These are phyloP conservation scores for Buddleja alternifolia DNA, from an alignment of 257 asterid species.

Conservation along the genomic window DNA sequence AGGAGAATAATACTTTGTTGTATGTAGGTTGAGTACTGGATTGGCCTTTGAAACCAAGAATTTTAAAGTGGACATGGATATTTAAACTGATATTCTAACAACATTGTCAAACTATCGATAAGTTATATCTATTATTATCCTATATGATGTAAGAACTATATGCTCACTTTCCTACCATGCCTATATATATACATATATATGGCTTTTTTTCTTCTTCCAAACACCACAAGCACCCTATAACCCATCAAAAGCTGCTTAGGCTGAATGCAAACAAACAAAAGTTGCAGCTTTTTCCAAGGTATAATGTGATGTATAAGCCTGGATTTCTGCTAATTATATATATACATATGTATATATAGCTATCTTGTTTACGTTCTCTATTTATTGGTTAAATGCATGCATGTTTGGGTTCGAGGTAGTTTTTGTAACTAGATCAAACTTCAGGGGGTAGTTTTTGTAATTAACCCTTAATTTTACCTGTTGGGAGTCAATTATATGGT, in stretches of 20 bases:
- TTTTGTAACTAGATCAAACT: no score
- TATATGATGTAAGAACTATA: not conserved
- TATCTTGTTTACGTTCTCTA: no score
- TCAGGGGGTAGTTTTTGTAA: no score
- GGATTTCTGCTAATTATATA: no score
- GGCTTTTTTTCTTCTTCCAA: not conserved
- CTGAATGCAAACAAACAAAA: not conserved
- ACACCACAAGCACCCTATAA: not conserved
- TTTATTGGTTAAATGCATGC: no score
- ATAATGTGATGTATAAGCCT: not conserved
- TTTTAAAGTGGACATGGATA: slow-evolving; percentile 27
- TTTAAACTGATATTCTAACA: slow-evolving; percentile 17
- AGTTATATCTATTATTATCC: not conserved
- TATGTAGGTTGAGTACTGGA: slow-evolving; percentile 26
- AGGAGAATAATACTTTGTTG: slow-evolving; percentile 15
- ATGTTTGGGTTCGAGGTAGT: no score
- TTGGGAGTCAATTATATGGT: no score
- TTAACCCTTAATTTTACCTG: no score
- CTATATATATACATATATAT: slow-evolving; percentile 4
- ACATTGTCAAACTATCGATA: not conserved
- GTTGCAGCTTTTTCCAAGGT: not conserved
- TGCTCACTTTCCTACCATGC: slow-evolving; percentile 3
- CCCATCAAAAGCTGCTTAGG: slow-evolving; percentile 9
- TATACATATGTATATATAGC: no score
- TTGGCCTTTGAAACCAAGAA: slow-evolving; percentile 32